phyloP scores from a whole-genome alignment of 225 moss, liverwort and hornwort genomes.

The Ulota crispa region DNA sequence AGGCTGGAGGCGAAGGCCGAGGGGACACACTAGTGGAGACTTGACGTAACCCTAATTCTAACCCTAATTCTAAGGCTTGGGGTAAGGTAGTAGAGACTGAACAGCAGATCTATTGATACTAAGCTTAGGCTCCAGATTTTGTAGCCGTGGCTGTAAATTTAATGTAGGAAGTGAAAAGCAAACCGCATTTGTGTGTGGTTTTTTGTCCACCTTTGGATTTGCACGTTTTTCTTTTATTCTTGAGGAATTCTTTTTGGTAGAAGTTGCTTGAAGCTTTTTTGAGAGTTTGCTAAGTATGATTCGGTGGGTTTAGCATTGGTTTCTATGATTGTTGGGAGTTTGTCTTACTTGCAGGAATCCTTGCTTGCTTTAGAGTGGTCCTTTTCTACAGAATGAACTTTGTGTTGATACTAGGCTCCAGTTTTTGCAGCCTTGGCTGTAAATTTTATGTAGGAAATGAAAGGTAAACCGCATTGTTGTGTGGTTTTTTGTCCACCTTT shows the following conservation, averaged over 20 bases:
- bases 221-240: neutral
- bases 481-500: no score
- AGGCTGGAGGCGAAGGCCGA: neutral
- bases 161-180: neutral
- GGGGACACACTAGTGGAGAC: neutral
- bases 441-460: no score
- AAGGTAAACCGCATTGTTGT: no score
- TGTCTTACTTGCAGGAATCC: no score
- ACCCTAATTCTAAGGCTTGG: neutral
- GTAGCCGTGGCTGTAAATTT: slow-evolving; percentile 33
- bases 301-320: no score
- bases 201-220: neutral
- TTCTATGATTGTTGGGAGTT: no score
- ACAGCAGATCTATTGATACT: neutral
- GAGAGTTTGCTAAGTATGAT: neutral
- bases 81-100: neutral
- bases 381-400: no score
- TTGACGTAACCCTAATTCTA: neutral
- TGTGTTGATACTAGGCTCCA: no score
- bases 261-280: no score
- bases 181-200: slow-evolving; percentile 13
- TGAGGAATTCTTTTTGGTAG: no score
- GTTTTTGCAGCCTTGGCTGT: no score
- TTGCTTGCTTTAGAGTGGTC: no score
- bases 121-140: neutral